Evolutionary conservation across 2,329 filamentous ascomycete genomes (phyloP).

Genomic region (Aspergillus sp.): DNA sequence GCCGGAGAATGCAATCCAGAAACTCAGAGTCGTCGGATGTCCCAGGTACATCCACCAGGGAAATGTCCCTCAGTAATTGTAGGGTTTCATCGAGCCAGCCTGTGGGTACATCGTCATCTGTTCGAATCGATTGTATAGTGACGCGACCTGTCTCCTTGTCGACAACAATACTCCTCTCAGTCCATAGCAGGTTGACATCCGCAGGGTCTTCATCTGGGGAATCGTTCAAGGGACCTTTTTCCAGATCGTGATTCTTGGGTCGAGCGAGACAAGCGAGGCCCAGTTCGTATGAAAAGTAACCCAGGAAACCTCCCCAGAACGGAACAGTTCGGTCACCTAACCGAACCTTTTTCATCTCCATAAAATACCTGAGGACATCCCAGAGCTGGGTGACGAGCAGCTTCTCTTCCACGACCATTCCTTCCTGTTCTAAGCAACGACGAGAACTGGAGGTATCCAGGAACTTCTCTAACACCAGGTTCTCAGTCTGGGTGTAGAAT

Average conservation of each 20-base stretch:
- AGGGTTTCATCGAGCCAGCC: constrained; percentile 46
- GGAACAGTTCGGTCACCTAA: constrained; percentile 43
- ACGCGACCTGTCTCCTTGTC: constrained; percentile 65
- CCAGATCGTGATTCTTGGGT: constrained; percentile 36
- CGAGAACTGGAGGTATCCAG: background rate
- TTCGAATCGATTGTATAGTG: constrained; percentile 66
- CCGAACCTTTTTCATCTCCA: constrained; percentile 41
- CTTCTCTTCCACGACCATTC: constrained; percentile 12
- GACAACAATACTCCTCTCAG: constrained; percentile 73
- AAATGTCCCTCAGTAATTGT: constrained; percentile 25
- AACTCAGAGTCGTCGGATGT: constrained; percentile 19
- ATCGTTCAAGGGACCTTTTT: background rate
- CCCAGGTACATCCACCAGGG: constrained; percentile 3
- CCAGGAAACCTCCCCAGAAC: constrained; percentile 82
- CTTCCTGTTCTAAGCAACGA: background rate
- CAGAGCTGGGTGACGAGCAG: constrained; percentile 30
- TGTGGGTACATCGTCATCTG: constrained; percentile 39
- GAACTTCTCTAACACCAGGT: constrained; percentile 25
- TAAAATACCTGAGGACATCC: constrained; percentile 37
- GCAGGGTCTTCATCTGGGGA: constrained; percentile 48
- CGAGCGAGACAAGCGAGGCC: constrained; percentile 61
- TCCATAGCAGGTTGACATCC: constrained; percentile 74
- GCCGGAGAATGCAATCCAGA: constrained; percentile 32
- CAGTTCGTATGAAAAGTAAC: constrained; percentile 82
- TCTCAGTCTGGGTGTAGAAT: constrained; percentile 27